Conservation (phyloP, 768 basidiomycete genomes). For the Boletus patriciae region DNA sequence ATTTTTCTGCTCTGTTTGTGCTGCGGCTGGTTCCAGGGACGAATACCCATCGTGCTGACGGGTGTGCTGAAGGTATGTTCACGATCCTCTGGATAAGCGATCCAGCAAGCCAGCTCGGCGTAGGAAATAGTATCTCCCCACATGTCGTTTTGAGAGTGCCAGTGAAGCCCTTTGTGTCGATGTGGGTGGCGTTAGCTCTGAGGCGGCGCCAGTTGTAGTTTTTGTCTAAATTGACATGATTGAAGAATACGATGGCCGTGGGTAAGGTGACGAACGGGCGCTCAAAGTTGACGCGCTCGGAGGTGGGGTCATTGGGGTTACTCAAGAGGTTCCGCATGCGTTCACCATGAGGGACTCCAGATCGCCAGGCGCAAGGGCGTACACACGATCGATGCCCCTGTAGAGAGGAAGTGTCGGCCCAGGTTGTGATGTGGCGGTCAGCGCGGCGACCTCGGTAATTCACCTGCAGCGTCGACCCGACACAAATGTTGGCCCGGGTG, state of each 20-base stretch:
- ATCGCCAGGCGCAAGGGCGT: no score
- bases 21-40: background rate
- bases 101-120: slow-evolving; percentile 7
- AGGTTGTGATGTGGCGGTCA: no score
- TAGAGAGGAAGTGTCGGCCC: no score
- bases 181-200: slow-evolving; percentile 2
- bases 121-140: slow-evolving; percentile 5
- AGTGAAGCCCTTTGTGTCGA: slow-evolving; percentile 11
- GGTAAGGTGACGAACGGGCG: slow-evolving; percentile 15
- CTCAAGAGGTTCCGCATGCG: no score
- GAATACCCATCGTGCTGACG: slow-evolving; percentile 2
- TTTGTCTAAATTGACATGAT: no score
- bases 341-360: no score
- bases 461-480: no score
- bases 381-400: no score
- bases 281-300: slow-evolving; percentile 8
- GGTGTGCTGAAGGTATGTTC: slow-evolving; percentile 12
- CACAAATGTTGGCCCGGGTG: no score
- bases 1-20: background rate
- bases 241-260: slow-evolving; percentile 16
- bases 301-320: no score
- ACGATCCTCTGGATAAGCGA: slow-evolving; percentile 21
- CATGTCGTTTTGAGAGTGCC: slow-evolving; percentile 15
- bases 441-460: no score
- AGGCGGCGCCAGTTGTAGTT: slow-evolving; percentile 13